Evolutionary conservation across 768 basidiomycete species (phyloP).

Genomic region (Dendrothele bispora): DNA sequence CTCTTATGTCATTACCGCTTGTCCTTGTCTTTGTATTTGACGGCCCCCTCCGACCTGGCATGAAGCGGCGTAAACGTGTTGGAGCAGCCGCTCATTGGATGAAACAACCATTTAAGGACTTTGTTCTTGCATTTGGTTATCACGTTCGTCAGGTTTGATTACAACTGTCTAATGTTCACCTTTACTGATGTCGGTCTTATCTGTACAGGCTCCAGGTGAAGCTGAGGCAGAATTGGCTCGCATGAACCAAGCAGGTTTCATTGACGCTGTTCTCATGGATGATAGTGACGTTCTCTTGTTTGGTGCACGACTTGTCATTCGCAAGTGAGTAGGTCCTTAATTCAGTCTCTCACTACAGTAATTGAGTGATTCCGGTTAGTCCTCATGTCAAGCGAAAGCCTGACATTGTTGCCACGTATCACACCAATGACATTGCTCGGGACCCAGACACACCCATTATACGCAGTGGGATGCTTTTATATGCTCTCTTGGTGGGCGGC

Average conservation of each 20-base stretch:
- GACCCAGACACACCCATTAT: slow-evolving; percentile 15
- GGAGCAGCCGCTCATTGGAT: too few relatives aligned
- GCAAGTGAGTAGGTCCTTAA: too few relatives aligned
- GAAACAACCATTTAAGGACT: neutral
- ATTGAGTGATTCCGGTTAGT: too few relatives aligned
- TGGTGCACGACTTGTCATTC: neutral
- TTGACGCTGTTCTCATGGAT: neutral
- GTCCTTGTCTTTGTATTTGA: too few relatives aligned
- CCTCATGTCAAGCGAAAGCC: too few relatives aligned
- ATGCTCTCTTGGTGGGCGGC: slow-evolving; percentile 32
- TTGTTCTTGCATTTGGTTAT: neutral
- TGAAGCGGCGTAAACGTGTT: slow-evolving; percentile 26
- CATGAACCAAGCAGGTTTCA: neutral
- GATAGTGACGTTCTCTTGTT: neutral
- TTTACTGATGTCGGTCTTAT: neutral
- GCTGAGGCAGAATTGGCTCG: neutral
- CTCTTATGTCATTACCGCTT: too few relatives aligned
- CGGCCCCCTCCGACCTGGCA: too few relatives aligned
- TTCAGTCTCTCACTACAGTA: too few relatives aligned
- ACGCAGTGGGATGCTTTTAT: slow-evolving; percentile 28
- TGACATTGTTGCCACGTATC: neutral
- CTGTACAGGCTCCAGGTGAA: neutral
- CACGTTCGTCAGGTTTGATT: neutral
- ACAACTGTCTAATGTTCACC: neutral
- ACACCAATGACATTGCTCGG: neutral